Evolutionary conservation across 805 yeast genomes (phyloP).

Genomic region (Yarrowia yakushimensis): DNA sequence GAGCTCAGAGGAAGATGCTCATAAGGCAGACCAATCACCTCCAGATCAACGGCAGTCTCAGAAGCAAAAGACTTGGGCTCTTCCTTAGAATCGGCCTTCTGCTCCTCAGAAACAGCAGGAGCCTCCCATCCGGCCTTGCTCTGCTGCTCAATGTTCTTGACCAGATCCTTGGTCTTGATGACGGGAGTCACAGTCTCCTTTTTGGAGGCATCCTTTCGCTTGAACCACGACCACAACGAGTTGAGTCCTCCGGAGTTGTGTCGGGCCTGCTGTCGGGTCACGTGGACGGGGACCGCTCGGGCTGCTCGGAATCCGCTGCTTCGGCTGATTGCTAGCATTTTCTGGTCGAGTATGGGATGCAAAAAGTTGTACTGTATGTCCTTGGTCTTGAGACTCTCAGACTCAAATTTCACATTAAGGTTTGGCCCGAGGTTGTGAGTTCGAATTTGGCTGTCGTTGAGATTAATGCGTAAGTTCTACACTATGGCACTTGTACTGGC

Average conservation of each 20-base stretch:
- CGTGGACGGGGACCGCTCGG: background rate
- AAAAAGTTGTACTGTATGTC: background rate
- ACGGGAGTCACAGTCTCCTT: slow-evolving; percentile 18
- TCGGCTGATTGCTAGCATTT: background rate
- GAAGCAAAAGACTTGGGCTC: background rate
- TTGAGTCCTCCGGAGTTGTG: slow-evolving; percentile 15
- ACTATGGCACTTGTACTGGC: too few species aligned
- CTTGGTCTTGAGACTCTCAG: background rate
- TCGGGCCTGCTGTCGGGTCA: slow-evolving; percentile 8
- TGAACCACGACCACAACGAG: slow-evolving; percentile 24
- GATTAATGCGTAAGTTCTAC: too few species aligned
- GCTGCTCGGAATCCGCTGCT: background rate
- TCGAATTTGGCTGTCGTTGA: background rate
- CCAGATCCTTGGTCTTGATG: slow-evolving; percentile 30
- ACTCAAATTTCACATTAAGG: background rate
- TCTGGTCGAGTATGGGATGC: background rate
- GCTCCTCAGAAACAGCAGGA: background rate
- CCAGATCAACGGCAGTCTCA: slow-evolving; percentile 26
- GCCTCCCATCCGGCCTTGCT: slow-evolving; percentile 24
- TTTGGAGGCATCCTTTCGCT: slow-evolving; percentile 9
- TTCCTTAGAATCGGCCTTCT: background rate
- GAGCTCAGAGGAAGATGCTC: slow-evolving; percentile 27
- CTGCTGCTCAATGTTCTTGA: slow-evolving; percentile 28
- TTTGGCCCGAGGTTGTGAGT: background rate
- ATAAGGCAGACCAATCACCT: slow-evolving; percentile 32